These are phyloP conservation scores for Thalia dealbata DNA, from an alignment of 176 grass and related monocot genomes.

Conservation along the genomic window DNA sequence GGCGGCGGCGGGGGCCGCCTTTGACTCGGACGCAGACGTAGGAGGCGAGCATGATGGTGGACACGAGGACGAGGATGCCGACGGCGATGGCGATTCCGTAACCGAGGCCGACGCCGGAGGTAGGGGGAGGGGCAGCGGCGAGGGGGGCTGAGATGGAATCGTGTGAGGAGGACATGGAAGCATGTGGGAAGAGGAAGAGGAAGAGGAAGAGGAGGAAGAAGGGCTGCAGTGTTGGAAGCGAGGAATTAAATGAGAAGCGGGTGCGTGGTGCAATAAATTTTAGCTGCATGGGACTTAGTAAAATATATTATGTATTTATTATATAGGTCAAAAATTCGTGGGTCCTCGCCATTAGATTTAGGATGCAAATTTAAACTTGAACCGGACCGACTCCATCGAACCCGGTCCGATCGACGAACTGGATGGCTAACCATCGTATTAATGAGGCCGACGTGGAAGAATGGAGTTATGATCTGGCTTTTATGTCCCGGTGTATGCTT, in stretches of 20 bases:
- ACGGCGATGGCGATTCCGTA: conserved; percentile 67
- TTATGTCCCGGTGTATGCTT: too few relatives aligned
- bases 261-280: conserved; percentile 11
- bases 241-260: background rate
- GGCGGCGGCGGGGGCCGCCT: conserved; percentile 13
- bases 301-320: background rate
- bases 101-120: conserved; percentile 46
- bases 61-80: conserved; percentile 59
- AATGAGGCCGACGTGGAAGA: too few relatives aligned
- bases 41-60: conserved; percentile 67
- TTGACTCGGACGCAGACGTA: conserved; percentile 58
- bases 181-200: background rate
- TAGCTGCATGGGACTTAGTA: background rate
- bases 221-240: background rate
- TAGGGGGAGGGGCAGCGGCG: background rate
- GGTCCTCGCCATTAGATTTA: background rate
- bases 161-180: background rate
- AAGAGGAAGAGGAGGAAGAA: conserved; percentile 1
- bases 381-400: too few relatives aligned
- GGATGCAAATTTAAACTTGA: background rate
- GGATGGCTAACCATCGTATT: too few relatives aligned
- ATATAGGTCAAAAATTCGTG: background rate
- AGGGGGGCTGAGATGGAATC: conserved; percentile 21
- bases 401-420: too few relatives aligned
- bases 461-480: too few relatives aligned